Evolutionary conservation across 352 stramenopile species (phyloP), one percentile per base, ranked within the genome.

Genomic region (Globisporangium echinulatum): DNA sequence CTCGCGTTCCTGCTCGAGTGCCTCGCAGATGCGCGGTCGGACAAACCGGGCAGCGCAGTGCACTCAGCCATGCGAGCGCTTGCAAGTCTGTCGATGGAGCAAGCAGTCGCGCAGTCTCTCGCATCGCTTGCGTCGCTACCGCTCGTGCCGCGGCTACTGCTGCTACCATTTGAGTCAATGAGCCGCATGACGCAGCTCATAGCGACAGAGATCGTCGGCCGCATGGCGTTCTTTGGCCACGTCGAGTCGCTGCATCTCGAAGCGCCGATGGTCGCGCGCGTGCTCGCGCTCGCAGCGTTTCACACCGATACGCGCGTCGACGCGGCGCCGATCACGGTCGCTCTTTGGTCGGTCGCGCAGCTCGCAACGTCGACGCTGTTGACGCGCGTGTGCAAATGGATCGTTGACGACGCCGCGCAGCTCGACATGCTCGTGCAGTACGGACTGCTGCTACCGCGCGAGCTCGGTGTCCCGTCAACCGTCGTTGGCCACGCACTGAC

Each of bases 121-220:
- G 58, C 77, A 10, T 14, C 53, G 5, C 52, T 84, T 7, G 56
- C 50, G 0, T 58, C 59, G 33, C 36, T 90, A 7, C n/a, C 62
- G 37, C 56, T 73, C 15, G 77, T 87, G 0, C 57, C 67, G 1
- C 67, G 68, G 33, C 55, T 90, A 0, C 54, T 90, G 14, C 61
- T 69, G 37, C 54, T 68, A 7, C 65, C 58, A 6, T 56, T 51
- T 40, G 70, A 66, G 40, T 64, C 14, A 1, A 60, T 69, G 9
- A 59, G 58, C 1, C 62, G 62, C 3, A 54, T 77, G 3, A 78
- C 75, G n/a, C 79, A 90, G 44, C 74, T 82, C 54, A 82, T 87
- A 65, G 79, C 66, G 0, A 75, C 78, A 0, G 70, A 90, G 50
- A 81, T 84, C 62, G 71, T 88, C 40, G 79, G 79, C 0, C 85